These are phyloP conservation scores for Apiospora aurea DNA, from an alignment of 2,329 filamentous ascomycete species.

Conservation along the genomic window DNA sequence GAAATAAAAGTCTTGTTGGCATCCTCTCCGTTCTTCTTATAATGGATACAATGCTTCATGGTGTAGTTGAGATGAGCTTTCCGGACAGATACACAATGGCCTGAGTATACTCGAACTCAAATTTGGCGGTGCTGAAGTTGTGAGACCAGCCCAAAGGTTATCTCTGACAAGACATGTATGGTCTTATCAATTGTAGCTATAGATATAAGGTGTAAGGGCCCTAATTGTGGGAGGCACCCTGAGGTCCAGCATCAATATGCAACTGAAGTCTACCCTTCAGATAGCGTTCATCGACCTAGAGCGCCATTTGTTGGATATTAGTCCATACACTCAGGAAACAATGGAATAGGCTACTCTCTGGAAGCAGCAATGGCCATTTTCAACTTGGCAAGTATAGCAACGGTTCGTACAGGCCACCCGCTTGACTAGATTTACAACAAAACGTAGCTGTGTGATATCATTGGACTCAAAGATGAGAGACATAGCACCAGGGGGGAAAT, in stretches of 20 bases:
- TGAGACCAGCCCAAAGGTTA: neutral
- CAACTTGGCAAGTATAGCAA: neutral
- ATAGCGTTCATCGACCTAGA: neutral
- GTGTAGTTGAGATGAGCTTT: neutral
- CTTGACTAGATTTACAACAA: neutral
- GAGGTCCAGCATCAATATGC: neutral
- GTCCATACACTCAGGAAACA: neutral
- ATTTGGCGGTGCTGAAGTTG: neutral
- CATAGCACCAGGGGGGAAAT: neutral
- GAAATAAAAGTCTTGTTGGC: neutral
- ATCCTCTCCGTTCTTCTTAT: neutral
- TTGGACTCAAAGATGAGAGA: neutral
- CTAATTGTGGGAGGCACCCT: too few species aligned
- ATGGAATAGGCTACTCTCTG: neutral
- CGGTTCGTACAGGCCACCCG: neutral
- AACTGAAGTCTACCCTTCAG: neutral
- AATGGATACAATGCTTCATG: neutral
- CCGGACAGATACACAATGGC: too few species aligned
- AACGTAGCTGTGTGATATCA: neutral
- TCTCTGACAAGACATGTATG: neutral
- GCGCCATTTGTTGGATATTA: neutral
- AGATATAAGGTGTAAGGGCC: neutral
- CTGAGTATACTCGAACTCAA: neutral
- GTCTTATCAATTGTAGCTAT: too few species aligned
- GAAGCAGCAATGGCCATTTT: neutral